Evolutionary conservation across 2,329 filamentous ascomycete genomes (phyloP).

Genomic region (Aspergillus transmontanensis): DNA sequence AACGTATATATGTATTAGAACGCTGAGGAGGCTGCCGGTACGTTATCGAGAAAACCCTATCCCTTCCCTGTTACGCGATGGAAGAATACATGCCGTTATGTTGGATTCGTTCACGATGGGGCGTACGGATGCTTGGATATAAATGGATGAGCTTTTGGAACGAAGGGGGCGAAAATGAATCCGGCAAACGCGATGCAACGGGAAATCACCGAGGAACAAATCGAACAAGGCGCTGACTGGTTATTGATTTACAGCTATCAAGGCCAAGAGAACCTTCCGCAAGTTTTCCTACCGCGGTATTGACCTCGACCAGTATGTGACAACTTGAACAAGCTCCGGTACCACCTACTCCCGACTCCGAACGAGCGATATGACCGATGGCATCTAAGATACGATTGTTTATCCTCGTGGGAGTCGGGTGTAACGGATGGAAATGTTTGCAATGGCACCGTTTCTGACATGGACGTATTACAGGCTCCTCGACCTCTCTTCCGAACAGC

Average conservation of each 20-base stretch:
- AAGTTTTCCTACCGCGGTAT: slow-evolving; percentile 99
- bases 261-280: slow-evolving; percentile 99
- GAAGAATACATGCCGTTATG: background rate
- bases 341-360: slow-evolving; percentile 15
- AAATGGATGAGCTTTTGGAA: slow-evolving; percentile 15
- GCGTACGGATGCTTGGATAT: slow-evolving; percentile 14
- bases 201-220: slow-evolving; percentile 15
- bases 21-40: slow-evolving; percentile 91
- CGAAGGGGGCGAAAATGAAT: slow-evolving; percentile 4
- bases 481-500: slow-evolving; percentile 96
- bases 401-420: slow-evolving; percentile 12
- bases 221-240: slow-evolving; percentile 32
- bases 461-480: slow-evolving; percentile 71
- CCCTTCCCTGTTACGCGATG: slow-evolving; percentile 16
- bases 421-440: slow-evolving; percentile 30
- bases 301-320: slow-evolving; percentile 95
- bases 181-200: background rate
- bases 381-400: slow-evolving; percentile 8
- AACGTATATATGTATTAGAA: slow-evolving; percentile 62
- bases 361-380: slow-evolving; percentile 15
- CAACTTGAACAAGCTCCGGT: slow-evolving; percentile 14
- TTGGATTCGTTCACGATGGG: slow-evolving; percentile 10
- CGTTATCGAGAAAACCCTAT: slow-evolving; percentile 37
- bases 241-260: slow-evolving; percentile 70
- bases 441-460: slow-evolving; percentile 21